A percentile compares a stretch with the other conserved stretches of the same genome.
phyloP scores from a whole-genome alignment of 371 early-diverging fungal genomes.

The Mortierella sp. region DNA sequence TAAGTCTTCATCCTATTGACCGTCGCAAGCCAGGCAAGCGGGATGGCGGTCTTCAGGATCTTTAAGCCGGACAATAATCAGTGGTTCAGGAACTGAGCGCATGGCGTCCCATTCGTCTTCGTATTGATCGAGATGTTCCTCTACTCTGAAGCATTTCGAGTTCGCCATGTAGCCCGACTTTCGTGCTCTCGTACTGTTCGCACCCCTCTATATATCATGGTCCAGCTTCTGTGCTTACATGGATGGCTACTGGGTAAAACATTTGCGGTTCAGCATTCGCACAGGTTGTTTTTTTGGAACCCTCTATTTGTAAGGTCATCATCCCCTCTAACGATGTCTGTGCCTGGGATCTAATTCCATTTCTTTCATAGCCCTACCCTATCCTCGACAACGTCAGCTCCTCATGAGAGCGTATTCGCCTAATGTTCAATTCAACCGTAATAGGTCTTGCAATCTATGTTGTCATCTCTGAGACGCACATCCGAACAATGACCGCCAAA shows the following conservation, averaged over 20 bases:
- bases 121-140: slow-evolving; percentile 32
- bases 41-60: too few species aligned
- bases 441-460: slow-evolving; percentile 10
- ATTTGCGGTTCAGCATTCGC: background rate
- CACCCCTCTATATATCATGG: slow-evolving; percentile 21
- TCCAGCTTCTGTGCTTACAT: slow-evolving; percentile 37
- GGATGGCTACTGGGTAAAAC: slow-evolving; percentile 40
- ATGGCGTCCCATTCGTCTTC: slow-evolving; percentile 33
- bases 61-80: too few species aligned
- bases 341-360: background rate
- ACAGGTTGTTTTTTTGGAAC: too few species aligned
- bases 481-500: slow-evolving; percentile 9
- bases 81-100: slow-evolving; percentile 4
- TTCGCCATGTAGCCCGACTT: slow-evolving; percentile 15
- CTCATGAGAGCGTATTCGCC: slow-evolving; percentile 17
- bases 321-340: too few species aligned
- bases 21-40: too few species aligned
- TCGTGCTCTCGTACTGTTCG: background rate
- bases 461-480: slow-evolving; percentile 21
- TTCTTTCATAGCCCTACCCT: slow-evolving; percentile 36
- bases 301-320: too few species aligned
- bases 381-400: slow-evolving; percentile 18
- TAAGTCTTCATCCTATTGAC: slow-evolving; percentile 2
- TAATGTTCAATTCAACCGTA: slow-evolving; percentile 6
- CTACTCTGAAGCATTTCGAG: slow-evolving; percentile 19